Base-by-base conservation (phyloP, 306 rosid species). In the Prunus padus region DNA sequence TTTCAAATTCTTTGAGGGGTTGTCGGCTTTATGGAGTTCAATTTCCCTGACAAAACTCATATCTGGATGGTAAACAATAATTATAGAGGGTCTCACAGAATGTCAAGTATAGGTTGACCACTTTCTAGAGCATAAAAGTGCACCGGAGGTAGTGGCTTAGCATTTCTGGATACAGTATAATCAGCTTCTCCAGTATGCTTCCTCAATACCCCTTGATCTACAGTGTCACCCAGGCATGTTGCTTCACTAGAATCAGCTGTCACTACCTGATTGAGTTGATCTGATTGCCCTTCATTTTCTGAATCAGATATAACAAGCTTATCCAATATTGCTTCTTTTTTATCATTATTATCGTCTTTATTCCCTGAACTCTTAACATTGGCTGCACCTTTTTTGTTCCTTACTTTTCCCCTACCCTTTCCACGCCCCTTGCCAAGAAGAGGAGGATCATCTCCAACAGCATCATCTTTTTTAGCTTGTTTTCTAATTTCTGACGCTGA, bases 51-150 rank as follows among this genome's bases (percentile, higher is more conserved):
- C 98, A 86, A 94, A 92, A 64, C 93, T 82, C 90, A 92, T 80
- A 69, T 94, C 97, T 65, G 98, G 98, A 87, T 94, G 96, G 89
- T 94, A 94, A 60, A 92, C 97, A 78, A 94, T 79, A 79, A 95
- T 76, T 28, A 76, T 62, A 72, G 96, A 87, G 54, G 98, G 98
- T 80, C 87, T 89, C 85, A 92, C 85, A 92, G 86, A 76, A 83
- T 81, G 81, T 92, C 97, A 52, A 95, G 92, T 74, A 90, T 83
- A 14, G 96, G 96, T 63, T 87, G 96, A 80, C 92, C 95, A 84
- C 96, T 92, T 89, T 95, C 97, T 54, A 90, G 83, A 73, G 93
- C 97, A 92, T 87, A 84, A 85, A 95, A 90, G 59, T 92, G 90
- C 81, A 92, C 87, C 0, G 90, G 92, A 40, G 97, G 96, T 49